These are phyloP conservation scores for Euphorbia neoarborescens DNA, from an alignment of 441 rosid species.

Conservation along the genomic window DNA sequence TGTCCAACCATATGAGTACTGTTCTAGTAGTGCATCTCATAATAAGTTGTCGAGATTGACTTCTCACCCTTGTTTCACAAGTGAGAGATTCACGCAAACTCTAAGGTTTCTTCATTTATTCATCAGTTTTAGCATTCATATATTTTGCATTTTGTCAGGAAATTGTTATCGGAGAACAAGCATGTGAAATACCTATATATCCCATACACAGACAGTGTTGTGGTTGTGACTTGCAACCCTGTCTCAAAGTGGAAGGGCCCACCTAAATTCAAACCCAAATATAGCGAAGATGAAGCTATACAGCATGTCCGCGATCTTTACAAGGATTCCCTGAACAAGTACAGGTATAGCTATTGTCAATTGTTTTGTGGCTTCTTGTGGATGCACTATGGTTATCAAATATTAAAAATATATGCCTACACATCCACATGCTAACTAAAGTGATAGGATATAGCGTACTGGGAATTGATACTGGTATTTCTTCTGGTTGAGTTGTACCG, in stretches of 20 bases:
- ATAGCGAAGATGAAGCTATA: conserved; percentile 59
- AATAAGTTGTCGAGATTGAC: not conserved
- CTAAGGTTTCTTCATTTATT: conserved; percentile 5
- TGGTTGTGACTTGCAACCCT: conserved; percentile 88
- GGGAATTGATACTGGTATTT: not conserved
- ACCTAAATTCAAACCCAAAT: conserved; percentile 71
- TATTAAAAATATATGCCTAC: not conserved
- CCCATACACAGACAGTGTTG: conserved; percentile 75
- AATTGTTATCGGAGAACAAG: conserved; percentile 70
- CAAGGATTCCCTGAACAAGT: conserved; percentile 54
- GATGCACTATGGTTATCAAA: not conserved
- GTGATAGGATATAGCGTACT: no score
- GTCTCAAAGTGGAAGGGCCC: conserved; percentile 79
- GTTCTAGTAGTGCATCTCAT: conserved; percentile 1
- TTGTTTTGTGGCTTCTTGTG: conserved; percentile 4
- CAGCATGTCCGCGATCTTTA: conserved; percentile 65
- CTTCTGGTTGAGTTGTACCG: not conserved
- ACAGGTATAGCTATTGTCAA: conserved; percentile 45
- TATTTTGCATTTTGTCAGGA: conserved; percentile 46
- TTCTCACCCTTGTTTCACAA: not conserved
- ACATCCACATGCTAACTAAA: not conserved
- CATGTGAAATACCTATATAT: conserved; percentile 72
- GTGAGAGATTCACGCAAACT: conserved; percentile 7
- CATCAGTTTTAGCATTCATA: not conserved
- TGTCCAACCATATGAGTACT: not conserved